These are phyloP conservation scores for Acacia crassicarpa DNA, from an alignment of 306 rosid genomes.

Conservation along the genomic window DNA sequence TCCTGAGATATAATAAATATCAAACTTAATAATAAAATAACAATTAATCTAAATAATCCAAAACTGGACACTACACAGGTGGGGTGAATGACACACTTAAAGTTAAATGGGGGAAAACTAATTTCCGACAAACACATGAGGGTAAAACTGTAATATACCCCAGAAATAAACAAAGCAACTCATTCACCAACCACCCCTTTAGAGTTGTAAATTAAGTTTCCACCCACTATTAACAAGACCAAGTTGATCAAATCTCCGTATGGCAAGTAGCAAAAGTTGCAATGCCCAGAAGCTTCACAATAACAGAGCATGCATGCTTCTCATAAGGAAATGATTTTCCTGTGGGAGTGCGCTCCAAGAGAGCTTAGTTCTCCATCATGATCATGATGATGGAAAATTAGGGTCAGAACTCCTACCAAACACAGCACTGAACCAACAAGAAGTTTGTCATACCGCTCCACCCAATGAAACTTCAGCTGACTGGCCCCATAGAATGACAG, in stretches of 20 bases:
- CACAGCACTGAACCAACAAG: slow-evolving; percentile 91
- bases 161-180: neutral
- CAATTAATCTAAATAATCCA: too few species aligned
- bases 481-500: slow-evolving; percentile 95
- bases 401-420: slow-evolving; percentile 82
- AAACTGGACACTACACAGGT: neutral
- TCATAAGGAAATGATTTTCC: slow-evolving; percentile 66
- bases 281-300: slow-evolving; percentile 18
- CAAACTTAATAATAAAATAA: too few species aligned
- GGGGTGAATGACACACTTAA: neutral
- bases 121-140: neutral
- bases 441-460: slow-evolving; percentile 92
- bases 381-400: slow-evolving; percentile 73
- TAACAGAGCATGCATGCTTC: slow-evolving; percentile 25
- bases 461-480: slow-evolving; percentile 97
- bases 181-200: slow-evolving; percentile 22
- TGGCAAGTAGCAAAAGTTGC: neutral
- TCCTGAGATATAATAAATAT: too few species aligned
- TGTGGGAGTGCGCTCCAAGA: slow-evolving; percentile 58
- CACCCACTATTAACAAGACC: slow-evolving; percentile 19
- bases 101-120: neutral
- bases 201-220: slow-evolving; percentile 4
- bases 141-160: neutral
- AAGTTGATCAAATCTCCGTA: slow-evolving; percentile 8
- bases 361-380: slow-evolving; percentile 61